Evolutionary conservation across 371 early-diverging fungal genomes (phyloP), one percentile per base, ranked within the genome.

Genomic region (Actinomucor elegans): DNA sequence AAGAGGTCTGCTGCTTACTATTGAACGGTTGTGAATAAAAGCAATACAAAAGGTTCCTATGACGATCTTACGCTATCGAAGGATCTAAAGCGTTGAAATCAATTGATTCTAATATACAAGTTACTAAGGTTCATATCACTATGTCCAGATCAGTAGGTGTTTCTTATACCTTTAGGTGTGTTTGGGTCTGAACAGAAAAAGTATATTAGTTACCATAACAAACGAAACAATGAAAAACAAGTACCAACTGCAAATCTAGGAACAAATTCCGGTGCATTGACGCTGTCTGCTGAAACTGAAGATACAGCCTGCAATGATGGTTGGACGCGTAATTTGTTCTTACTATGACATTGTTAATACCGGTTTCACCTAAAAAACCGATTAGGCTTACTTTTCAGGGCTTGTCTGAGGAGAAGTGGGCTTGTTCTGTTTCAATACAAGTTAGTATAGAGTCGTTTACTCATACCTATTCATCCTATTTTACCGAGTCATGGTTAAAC

Each of bases 401-500:
- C 83, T 83, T 31, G 73, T 46, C 42, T 71, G 71, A 34, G 70
- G 63, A 12, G 56, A 57, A 36, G 52, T 63, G 45, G 62, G 55
- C 32, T 48, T 59, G 45, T 66, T 59, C 45, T 60, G 52, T 35
- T 44, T n/a, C 42, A 46, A n/a, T 11, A 17, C 11, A 41, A 15
- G 26, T 67, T 12, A 54, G 43, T 45, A n/a, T n/a, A n/a, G n/a
- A n/a, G n/a, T n/a, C n/a, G n/a, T n/a, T n/a, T n/a, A n/a, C n/a
- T n/a, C n/a, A n/a, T n/a, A n/a, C n/a, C n/a, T n/a, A n/a, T n/a
- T n/a, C n/a, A n/a, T n/a, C n/a, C n/a, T n/a, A n/a, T n/a, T n/a
- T n/a, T 74, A 87, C 89, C 59, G 66, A 60, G 47, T 88, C 88
- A 62, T 94, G 94, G 55, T 85, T 89, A 67, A 90, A 94, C 72